Evolutionary conservation across 345 rosid genomes (phyloP).

Genomic region (Trapa bicornis): DNA sequence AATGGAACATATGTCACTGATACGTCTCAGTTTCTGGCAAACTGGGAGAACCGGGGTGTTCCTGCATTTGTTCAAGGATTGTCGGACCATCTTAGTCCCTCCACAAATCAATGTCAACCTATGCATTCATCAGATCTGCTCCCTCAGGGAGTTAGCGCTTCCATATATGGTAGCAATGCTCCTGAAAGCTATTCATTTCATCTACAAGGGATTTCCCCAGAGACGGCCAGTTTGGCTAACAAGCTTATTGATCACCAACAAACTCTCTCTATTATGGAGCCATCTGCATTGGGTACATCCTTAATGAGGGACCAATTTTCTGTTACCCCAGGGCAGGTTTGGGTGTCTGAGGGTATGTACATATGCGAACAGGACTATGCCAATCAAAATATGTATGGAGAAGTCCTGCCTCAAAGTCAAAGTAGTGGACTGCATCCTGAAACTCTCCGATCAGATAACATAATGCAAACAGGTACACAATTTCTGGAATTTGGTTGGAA

Average conservation of each 20-base stretch:
- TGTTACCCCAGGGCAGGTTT: slow-evolving; percentile 15
- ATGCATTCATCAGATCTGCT: slow-evolving; percentile 26
- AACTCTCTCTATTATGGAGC: slow-evolving; percentile 15
- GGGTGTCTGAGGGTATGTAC: slow-evolving; percentile 23
- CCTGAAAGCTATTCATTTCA: slow-evolving; percentile 10
- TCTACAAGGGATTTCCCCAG: slow-evolving; percentile 13
- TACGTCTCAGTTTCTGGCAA: slow-evolving; percentile 30
- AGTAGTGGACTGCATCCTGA: slow-evolving; percentile 21
- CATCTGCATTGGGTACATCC: slow-evolving; percentile 23
- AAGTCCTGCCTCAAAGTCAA: slow-evolving; percentile 23
- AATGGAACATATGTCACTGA: slow-evolving; percentile 50
- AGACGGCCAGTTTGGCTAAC: slow-evolving; percentile 13
- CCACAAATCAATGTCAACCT: slow-evolving; percentile 31
- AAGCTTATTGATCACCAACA: slow-evolving; percentile 22
- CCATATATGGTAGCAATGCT: slow-evolving; percentile 40
- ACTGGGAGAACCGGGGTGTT: slow-evolving; percentile 35
- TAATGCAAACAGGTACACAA: slow-evolving; percentile 18
- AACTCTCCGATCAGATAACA: slow-evolving; percentile 20
- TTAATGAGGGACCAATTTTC: slow-evolving; percentile 22
- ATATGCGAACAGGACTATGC: slow-evolving; percentile 28
- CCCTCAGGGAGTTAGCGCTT: slow-evolving; percentile 40
- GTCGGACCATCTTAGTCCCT: slow-evolving; percentile 19
- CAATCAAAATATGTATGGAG: slow-evolving; percentile 25
- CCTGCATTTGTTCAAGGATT: slow-evolving; percentile 35
- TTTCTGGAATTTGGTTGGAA: slow-evolving; percentile 23